A percentile compares a stretch with the other conserved stretches of the same genome.
Conservation (phyloP, 139 green algal genomes). For the Chlorella sp. region DNA sequence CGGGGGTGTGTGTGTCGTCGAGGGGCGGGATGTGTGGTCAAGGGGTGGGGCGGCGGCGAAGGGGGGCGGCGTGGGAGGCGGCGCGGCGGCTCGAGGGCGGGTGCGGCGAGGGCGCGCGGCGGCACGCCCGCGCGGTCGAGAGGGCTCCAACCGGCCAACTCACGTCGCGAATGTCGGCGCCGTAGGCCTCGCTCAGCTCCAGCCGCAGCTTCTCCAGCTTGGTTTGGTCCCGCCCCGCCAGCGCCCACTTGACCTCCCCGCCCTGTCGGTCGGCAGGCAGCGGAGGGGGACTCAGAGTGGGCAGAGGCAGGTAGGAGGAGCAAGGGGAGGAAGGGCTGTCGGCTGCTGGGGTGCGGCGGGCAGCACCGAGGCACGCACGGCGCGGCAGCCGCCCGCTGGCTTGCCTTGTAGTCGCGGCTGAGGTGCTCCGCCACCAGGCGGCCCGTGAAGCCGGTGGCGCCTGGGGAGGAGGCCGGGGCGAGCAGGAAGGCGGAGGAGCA, state of each 20-base stretch:
- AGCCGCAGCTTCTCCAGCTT: slow-evolving; percentile 64
- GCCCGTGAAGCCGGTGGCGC: slow-evolving; percentile 76
- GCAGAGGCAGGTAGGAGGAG: neutral
- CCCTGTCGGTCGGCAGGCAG: slow-evolving; percentile 38
- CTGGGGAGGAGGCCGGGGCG: slow-evolving; percentile 36
- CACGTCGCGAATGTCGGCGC: slow-evolving; percentile 28
- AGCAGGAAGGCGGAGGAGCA: too few relatives aligned
- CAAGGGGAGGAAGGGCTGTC: neutral
- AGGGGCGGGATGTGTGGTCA: too few relatives aligned
- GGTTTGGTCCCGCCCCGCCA: too few relatives aligned
- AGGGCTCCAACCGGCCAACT: too few relatives aligned
- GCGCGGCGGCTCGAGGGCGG: too few relatives aligned
- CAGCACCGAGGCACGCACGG: neutral
- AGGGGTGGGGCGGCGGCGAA: too few relatives aligned
- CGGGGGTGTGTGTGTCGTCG: too few relatives aligned
- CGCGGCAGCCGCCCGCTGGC: slow-evolving; percentile 81
- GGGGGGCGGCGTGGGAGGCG: too few relatives aligned
- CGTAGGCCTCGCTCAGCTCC: slow-evolving; percentile 29
- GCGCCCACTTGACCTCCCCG: too few relatives aligned
- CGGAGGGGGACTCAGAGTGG: neutral
- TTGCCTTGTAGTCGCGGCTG: slow-evolving; percentile 59
- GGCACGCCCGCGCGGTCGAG: too few relatives aligned
- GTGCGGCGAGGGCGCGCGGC: too few relatives aligned
- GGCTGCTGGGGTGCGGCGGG: neutral
- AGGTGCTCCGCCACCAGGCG: slow-evolving; percentile 81